These are phyloP conservation scores for Hypoxylon rickii DNA, from an alignment of 495 filamentous ascomycete genomes.

Conservation along the genomic window DNA sequence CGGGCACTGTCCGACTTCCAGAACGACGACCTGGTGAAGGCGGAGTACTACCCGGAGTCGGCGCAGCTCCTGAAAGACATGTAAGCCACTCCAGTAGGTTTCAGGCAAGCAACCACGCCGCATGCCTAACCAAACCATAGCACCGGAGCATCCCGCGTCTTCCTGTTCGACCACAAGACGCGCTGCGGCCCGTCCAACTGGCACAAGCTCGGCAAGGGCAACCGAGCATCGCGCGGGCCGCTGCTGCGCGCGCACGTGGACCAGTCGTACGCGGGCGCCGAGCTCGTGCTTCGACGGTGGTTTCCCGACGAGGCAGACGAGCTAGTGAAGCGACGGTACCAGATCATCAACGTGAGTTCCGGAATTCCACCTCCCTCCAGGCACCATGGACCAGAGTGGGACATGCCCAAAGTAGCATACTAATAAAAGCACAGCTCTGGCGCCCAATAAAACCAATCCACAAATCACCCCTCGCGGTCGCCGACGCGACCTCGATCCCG, in stretches of 20 bases:
- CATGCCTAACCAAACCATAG: slow-evolving; percentile 55
- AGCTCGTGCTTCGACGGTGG: slow-evolving; percentile 60
- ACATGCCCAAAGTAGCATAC: too few species aligned
- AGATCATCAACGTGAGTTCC: slow-evolving; percentile 66
- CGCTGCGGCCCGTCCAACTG: slow-evolving; percentile 56
- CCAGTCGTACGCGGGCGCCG: slow-evolving; percentile 66
- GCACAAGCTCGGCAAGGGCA: slow-evolving; percentile 41
- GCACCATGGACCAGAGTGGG: too few species aligned
- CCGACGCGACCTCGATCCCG: slow-evolving; percentile 60
- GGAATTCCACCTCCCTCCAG: too few species aligned
- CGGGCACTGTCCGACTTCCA: slow-evolving; percentile 57
- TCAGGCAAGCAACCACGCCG: too few species aligned
- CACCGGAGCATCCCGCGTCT: slow-evolving; percentile 63
- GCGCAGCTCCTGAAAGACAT: slow-evolving; percentile 63
- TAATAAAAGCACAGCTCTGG: slow-evolving; percentile 51
- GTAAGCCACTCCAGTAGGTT: slow-evolving; percentile 54
- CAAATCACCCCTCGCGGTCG: slow-evolving; percentile 65
- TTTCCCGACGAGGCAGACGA: slow-evolving; percentile 60
- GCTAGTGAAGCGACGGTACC: slow-evolving; percentile 63
- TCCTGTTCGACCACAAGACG: slow-evolving; percentile 78
- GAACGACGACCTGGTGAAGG: slow-evolving; percentile 63
- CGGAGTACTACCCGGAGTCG: slow-evolving; percentile 65
- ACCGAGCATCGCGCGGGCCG: slow-evolving; percentile 58
- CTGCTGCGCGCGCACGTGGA: slow-evolving; percentile 72
- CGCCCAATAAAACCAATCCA: slow-evolving; percentile 66